phyloP scores from a whole-genome alignment of 352 stramenopile species.

The Pythium monospermum region DNA sequence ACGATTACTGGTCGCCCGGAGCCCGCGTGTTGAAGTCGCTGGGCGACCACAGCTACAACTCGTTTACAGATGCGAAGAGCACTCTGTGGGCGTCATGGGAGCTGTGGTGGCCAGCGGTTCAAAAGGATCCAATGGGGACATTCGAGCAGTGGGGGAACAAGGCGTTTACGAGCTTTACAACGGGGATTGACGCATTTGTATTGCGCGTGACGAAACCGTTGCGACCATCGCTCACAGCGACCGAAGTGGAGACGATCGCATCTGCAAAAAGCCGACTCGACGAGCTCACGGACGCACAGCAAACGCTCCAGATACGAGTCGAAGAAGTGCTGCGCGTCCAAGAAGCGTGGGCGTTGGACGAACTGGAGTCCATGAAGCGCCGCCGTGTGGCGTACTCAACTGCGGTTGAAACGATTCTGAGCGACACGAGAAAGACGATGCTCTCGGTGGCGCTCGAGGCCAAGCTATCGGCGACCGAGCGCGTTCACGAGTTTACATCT shows the following conservation, averaged over 20 bases:
- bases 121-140: too few species aligned
- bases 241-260: neutral
- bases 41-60: too few species aligned
- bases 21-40: conserved; percentile 4
- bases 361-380: conserved; percentile 45
- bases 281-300: conserved; percentile 16
- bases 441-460: conserved; percentile 32
- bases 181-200: neutral
- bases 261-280: conserved; percentile 4
- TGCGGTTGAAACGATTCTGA: conserved; percentile 34
- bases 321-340: conserved; percentile 29
- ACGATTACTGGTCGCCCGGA: neutral
- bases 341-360: conserved; percentile 33
- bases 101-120: neutral
- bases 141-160: neutral
- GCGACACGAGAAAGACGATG: conserved; percentile 32
- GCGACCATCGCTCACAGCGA: neutral
- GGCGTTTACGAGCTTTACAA: conserved; percentile 1
- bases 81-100: too few species aligned
- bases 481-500: conserved; percentile 34
- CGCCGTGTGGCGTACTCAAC: conserved; percentile 30
- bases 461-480: conserved; percentile 30
- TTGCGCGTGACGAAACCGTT: conserved; percentile 1
- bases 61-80: neutral
- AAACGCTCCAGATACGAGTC: conserved; percentile 17